These are phyloP conservation scores for Pseudophaeomoniella oleicola DNA, from an alignment of 2,329 filamentous ascomycete genomes.

Conservation along the genomic window DNA sequence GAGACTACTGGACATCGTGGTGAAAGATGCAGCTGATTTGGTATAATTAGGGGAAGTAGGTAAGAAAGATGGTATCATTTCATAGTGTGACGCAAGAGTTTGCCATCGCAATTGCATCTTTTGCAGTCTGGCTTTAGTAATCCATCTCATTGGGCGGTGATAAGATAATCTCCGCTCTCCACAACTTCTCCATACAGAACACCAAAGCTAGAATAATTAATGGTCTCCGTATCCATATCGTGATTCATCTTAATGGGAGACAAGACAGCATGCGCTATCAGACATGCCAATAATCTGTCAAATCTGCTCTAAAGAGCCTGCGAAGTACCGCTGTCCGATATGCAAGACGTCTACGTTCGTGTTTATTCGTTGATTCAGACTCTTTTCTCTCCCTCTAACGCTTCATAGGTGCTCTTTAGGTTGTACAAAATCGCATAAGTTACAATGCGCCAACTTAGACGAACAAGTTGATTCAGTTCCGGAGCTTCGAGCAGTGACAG, in stretches of 20 bases:
- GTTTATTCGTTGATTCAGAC: neutral
- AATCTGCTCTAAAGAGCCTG: constrained; percentile 14
- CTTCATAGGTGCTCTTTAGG: constrained; percentile 27
- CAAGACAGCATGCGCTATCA: too few species aligned
- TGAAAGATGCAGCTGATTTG: too few species aligned
- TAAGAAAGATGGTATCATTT: too few species aligned
- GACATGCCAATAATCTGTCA: too few species aligned
- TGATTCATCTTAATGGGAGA: too few species aligned
- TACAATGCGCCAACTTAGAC: constrained; percentile 19
- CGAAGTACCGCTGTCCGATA: constrained; percentile 18
- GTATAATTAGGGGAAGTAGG: too few species aligned
- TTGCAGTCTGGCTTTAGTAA: neutral
- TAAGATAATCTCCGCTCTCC: neutral
- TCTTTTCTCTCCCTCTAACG: constrained; percentile 1
- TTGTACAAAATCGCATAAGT: constrained; percentile 30
- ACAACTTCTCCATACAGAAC: too few species aligned
- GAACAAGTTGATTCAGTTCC: constrained; percentile 10
- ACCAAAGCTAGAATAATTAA: too few species aligned
- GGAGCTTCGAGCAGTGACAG: neutral
- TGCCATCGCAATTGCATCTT: too few species aligned
- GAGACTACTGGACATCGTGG: neutral
- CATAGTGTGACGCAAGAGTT: too few species aligned
- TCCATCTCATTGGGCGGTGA: neutral
- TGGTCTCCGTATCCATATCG: too few species aligned
- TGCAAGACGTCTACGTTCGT: constrained; percentile 9